Base-by-base conservation (phyloP, 192 early-diverging fungal species). In the Pilobolus umbonatus region DNA sequence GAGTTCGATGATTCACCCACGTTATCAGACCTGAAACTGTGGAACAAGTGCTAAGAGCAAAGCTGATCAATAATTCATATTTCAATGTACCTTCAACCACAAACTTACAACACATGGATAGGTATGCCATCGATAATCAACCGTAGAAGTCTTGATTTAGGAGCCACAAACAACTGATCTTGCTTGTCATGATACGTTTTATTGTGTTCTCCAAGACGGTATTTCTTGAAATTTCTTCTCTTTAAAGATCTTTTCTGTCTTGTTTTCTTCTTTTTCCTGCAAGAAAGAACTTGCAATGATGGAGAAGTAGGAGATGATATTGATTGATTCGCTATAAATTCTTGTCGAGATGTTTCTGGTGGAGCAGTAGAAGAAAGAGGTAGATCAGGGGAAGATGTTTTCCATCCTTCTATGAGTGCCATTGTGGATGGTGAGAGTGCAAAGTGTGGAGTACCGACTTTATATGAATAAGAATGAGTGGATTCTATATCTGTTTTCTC, bases 101-200 rank as follows among this genome's bases (percentile, higher is more conserved):
- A 26, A 12, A 68, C 79, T 73, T 75, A 81, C 80, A 78, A 79
- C 4, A 79, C 76, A 57, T 75, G 75, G 21, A 75, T 76, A 17
- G 80, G 62, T 47, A 79, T 82, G 5, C 74, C 73, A 64, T 82
- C 80, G 22, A 82, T 66, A 36, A 82, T 73, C 6, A 79, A 34
- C 9, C 80, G 70, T 42, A 79, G 43, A 15, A 82, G 57, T 15
- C 72, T 63, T 12, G 75, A 71, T 24, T 71, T 75, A 12, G 76
- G 79, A 14, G 64, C 47, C 12, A 51, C 56, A 10, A 57, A 22
- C 40, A 28, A 45, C 11, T 36, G 2, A 24, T 60, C 58, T n/a
- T 44, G 29, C 15, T 25, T 43, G 46, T 53, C 30, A 5, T 38
- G 30, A 29, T 55, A 30, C 15, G 34, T 31, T 1, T 30, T n/a